These are phyloP conservation scores for Heterobasidion parviporum DNA, from an alignment of 1,284 basidiomycete species.

Conservation along the genomic window DNA sequence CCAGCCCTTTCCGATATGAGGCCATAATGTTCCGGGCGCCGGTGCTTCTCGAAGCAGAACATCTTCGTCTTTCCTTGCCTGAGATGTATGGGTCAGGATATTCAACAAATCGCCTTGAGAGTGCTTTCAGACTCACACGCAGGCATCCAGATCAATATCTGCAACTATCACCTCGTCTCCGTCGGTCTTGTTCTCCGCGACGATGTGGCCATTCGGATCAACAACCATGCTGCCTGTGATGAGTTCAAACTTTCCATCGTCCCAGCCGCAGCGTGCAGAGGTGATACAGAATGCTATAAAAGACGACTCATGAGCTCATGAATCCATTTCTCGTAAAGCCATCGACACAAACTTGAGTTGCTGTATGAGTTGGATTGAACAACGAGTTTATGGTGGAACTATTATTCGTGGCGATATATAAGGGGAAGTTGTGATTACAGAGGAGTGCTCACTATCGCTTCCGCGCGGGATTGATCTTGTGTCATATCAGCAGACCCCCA, in stretches of 20 bases:
- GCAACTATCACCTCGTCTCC: not conserved
- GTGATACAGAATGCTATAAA: not conserved
- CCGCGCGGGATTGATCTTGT: not conserved
- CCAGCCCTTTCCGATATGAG: not conserved
- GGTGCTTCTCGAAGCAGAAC: not conserved
- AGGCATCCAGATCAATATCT: not conserved
- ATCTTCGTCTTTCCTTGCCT: not conserved
- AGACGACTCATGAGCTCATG: too few species aligned
- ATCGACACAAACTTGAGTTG: not conserved
- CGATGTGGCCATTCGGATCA: not conserved
- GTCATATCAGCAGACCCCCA: not conserved
- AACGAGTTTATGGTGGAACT: not conserved
- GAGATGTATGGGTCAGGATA: too few species aligned
- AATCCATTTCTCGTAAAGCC: not conserved
- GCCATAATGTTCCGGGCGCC: not conserved
- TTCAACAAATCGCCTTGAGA: too few species aligned
- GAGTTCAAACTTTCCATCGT: not conserved
- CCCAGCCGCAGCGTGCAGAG: not conserved
- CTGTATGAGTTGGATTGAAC: not conserved
- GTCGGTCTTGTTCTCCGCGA: not conserved
- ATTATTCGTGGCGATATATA: not conserved
- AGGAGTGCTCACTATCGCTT: not conserved
- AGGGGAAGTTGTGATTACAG: not conserved
- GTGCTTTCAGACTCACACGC: not conserved
- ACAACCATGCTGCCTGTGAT: not conserved